These are phyloP conservation scores for Pisolithus orientalis DNA, from an alignment of 768 basidiomycete genomes.

Conservation along the genomic window DNA sequence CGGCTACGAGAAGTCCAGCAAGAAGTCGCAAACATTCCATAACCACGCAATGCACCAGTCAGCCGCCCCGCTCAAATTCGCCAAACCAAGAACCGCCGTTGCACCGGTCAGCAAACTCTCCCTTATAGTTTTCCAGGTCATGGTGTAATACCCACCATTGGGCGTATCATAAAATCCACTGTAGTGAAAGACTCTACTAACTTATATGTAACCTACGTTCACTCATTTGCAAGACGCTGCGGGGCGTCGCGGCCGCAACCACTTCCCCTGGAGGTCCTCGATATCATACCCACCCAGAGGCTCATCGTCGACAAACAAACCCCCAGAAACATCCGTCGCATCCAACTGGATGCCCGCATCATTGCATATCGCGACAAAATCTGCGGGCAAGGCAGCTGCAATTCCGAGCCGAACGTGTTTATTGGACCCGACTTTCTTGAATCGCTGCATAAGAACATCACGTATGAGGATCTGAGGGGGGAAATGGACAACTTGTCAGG, in stretches of 20 bases:
- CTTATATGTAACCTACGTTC: too few species aligned
- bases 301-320: slow-evolving; percentile 41
- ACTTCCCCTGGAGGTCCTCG: slow-evolving; percentile 33
- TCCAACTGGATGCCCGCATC: slow-evolving; percentile 39
- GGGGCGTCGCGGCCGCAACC: slow-evolving; percentile 15
- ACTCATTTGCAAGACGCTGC: too few species aligned
- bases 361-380: slow-evolving; percentile 47
- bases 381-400: slow-evolving; percentile 50
- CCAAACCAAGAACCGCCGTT: too few species aligned
- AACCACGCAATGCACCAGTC: too few species aligned
- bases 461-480: not conserved
- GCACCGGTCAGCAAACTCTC: too few species aligned
- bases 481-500: not conserved
- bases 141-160: too few species aligned
- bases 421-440: slow-evolving; percentile 34
- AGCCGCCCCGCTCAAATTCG: too few species aligned
- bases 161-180: too few species aligned
- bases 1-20: too few species aligned
- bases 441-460: slow-evolving; percentile 36
- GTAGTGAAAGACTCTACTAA: too few species aligned
- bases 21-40: too few species aligned
- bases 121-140: too few species aligned
- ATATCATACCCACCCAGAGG: slow-evolving; percentile 27
- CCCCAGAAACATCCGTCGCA: slow-evolving; percentile 33
- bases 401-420: slow-evolving; percentile 49